phyloP scores from a whole-genome alignment of 768 basidiomycete genomes.

The Kwoniella heveanensis region DNA sequence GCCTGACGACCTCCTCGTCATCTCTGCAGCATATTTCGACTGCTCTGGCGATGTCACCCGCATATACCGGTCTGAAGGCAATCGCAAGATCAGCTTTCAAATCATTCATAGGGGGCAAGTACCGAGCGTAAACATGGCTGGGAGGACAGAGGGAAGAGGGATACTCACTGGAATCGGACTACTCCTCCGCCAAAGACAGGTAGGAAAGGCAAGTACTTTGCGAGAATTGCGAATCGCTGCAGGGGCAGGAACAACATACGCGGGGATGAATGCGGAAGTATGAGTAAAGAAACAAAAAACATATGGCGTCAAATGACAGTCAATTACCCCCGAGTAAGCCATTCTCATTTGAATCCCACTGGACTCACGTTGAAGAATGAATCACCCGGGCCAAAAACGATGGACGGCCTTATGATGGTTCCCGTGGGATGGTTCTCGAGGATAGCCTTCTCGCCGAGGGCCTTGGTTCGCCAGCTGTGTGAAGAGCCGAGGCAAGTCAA shows the following conservation, averaged over 20 bases:
- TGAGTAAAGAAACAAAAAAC: no score
- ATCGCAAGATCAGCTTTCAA: no score
- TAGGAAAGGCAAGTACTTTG: constrained; percentile 67
- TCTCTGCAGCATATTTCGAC: constrained; percentile 65
- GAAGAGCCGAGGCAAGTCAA: no score
- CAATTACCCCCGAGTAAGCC: no score
- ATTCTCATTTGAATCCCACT: neutral
- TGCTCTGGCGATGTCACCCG: constrained; percentile 66
- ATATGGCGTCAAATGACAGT: no score
- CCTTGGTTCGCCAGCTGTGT: constrained; percentile 53
- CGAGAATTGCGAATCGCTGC: constrained; percentile 68
- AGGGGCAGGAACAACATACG: no score
- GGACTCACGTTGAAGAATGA: constrained; percentile 69
- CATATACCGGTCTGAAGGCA: constrained; percentile 63
- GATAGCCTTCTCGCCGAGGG: constrained; percentile 65
- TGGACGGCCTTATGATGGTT: constrained; percentile 70
- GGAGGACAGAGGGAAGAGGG: neutral
- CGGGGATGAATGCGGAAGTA: no score
- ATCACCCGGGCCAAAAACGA: constrained; percentile 76
- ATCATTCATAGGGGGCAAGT: no score
- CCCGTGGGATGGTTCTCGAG: constrained; percentile 60
- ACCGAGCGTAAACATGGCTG: no score
- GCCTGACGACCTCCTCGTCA: constrained; percentile 57
- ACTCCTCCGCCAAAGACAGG: constrained; percentile 76
- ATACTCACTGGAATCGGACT: constrained; percentile 63